Conservation (phyloP, 2,329 filamentous ascomycete genomes). For the Penicillium griseofulvum region DNA sequence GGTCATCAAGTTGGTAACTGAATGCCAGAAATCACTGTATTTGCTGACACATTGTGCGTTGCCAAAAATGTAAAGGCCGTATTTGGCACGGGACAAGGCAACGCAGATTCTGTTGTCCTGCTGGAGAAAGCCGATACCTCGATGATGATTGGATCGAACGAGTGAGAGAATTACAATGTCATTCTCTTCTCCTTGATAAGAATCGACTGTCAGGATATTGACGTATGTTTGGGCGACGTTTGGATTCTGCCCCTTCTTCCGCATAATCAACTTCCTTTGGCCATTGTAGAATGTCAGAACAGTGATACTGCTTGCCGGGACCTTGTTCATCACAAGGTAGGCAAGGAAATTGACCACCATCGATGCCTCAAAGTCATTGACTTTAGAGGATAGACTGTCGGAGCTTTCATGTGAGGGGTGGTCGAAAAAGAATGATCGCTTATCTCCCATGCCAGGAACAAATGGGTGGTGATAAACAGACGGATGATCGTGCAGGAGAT, state of each 20-base stretch:
- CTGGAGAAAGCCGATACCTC: conserved; percentile 69
- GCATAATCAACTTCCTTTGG: conserved; percentile 66
- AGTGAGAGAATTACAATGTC: conserved; percentile 77
- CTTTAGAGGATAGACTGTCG: conserved; percentile 63
- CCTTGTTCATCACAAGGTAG: conserved; percentile 69
- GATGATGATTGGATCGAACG: conserved; percentile 64
- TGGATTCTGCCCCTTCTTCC: conserved; percentile 34
- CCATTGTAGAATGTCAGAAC: conserved; percentile 86
- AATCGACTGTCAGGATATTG: conserved; percentile 78
- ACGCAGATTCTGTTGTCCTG: conserved; percentile 64
- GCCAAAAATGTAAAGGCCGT: conserved; percentile 82
- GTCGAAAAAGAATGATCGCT: conserved; percentile 61
- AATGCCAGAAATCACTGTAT: conserved; percentile 51
- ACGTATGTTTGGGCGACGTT: conserved; percentile 42
- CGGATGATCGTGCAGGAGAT: conserved; percentile 55
- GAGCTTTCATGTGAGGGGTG: conserved; percentile 65
- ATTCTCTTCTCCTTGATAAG: conserved; percentile 89
- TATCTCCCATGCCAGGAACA: conserved; percentile 62
- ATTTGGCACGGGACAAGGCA: conserved; percentile 66
- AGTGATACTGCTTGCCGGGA: conserved; percentile 63
- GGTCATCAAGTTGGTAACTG: conserved; percentile 48
- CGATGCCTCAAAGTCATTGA: conserved; percentile 68
- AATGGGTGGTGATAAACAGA: conserved; percentile 54
- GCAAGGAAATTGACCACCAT: conserved; percentile 73
- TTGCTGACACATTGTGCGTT: conserved; percentile 59